Conservation (phyloP, 2,329 filamentous ascomycete genomes). For the Colletotrichum shisoi region DNA sequence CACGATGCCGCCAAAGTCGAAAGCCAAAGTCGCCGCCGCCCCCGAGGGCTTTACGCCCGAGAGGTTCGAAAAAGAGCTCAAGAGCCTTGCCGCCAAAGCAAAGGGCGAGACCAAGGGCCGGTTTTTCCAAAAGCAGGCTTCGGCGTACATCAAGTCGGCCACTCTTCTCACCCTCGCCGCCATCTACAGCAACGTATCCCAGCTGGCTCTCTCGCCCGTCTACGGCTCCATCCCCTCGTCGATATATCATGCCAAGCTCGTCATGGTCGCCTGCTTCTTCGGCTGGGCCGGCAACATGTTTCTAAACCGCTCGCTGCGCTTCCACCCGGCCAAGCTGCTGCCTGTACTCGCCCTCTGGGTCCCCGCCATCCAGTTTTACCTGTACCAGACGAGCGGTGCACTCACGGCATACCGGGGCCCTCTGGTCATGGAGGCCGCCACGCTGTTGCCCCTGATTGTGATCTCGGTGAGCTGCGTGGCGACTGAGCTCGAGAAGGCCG, state of each 20-base stretch:
- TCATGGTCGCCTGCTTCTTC: constrained; percentile 71
- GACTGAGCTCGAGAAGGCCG: constrained; percentile 68
- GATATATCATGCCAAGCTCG: constrained; percentile 72
- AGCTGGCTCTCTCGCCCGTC: constrained; percentile 81
- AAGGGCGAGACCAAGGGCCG: constrained; percentile 46
- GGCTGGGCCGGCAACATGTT: constrained; percentile 75
- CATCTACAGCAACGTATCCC: constrained; percentile 73
- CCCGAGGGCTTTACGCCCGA: constrained; percentile 56
- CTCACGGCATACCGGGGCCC: constrained; percentile 78
- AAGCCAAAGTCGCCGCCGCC: constrained; percentile 28
- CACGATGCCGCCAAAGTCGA: constrained; percentile 37
- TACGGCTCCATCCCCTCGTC: constrained; percentile 85
- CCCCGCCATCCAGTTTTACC: constrained; percentile 74
- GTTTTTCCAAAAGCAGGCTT: constrained; percentile 47
- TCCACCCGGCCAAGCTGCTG: constrained; percentile 63
- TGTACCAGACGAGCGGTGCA: constrained; percentile 71
- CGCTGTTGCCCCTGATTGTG: constrained; percentile 73
- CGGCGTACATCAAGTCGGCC: constrained; percentile 51
- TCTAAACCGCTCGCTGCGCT: constrained; percentile 58
- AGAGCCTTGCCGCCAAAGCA: constrained; percentile 58
- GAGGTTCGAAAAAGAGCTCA: constrained; percentile 63
- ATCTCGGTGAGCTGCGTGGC: constrained; percentile 71
- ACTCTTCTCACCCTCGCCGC: constrained; percentile 66
- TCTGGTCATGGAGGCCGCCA: constrained; percentile 74
- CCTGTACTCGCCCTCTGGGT: constrained; percentile 79